Evolutionary conservation across 257 asterid species (phyloP).

Genomic region (Capsicum rhomboideum): DNA sequence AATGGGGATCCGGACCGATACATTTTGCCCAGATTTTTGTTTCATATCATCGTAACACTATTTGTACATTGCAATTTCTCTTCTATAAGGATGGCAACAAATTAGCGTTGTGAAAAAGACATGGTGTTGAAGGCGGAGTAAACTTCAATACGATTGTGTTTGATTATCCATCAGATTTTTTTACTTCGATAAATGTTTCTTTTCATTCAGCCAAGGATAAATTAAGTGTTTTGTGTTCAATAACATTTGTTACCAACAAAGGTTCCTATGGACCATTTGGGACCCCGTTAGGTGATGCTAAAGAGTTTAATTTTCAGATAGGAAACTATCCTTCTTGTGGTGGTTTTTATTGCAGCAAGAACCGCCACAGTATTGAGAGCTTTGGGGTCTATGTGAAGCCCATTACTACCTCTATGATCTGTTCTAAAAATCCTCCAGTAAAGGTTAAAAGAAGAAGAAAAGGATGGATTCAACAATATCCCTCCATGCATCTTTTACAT

Average conservation of each 20-base stretch:
- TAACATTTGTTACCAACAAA: slow-evolving; percentile 9
- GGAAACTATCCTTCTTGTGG: slow-evolving; percentile 20
- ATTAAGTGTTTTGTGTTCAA: slow-evolving; percentile 13
- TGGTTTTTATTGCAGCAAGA: slow-evolving; percentile 28
- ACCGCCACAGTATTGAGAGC: not conserved
- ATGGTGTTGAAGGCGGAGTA: slow-evolving; percentile 14
- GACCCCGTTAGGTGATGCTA: not conserved
- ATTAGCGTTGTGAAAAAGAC: slow-evolving; percentile 11
- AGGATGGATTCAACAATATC: not conserved
- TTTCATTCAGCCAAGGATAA: not conserved
- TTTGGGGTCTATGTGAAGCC: slow-evolving; percentile 1
- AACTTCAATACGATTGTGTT: not conserved
- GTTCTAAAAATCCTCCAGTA: not conserved
- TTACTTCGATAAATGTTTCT: not conserved
- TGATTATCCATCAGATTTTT: too few relatives aligned
- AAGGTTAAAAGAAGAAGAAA: not conserved
- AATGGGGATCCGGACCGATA: too few relatives aligned
- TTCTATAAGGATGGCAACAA: slow-evolving; percentile 4
- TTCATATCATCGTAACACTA: not conserved
- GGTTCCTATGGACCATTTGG: slow-evolving; percentile 38
- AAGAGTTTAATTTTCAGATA: slow-evolving; percentile 16
- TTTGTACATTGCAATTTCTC: slow-evolving; percentile 3
- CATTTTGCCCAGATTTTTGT: not conserved
- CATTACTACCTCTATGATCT: not conserved
- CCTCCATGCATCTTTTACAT: too few relatives aligned